Base-by-base conservation (phyloP, 805 yeast species). In the Teunomyces cretensis region DNA sequence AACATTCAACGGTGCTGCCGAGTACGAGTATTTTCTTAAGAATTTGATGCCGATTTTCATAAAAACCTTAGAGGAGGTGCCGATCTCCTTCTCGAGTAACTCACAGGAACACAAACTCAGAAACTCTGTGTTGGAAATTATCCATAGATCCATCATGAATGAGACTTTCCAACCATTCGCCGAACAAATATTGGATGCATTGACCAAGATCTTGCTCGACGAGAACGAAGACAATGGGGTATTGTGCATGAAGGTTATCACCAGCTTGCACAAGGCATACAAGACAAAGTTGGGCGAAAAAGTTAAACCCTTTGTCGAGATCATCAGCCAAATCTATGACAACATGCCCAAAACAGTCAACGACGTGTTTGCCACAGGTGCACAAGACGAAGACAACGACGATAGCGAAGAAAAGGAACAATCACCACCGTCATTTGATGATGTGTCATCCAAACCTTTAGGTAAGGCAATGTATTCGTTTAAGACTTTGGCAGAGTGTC, bases 211-310 rank as follows among this genome's bases (percentile, higher is more conserved):
- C 11, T 70, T 92, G 47, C 80, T 78, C 14, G 73, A 69, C 12
- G 99, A 95, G 58, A 94, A 94, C 61, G 99, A 95, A 64, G 97
- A 91, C 49, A 94, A 94, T 62, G 98, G 98, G 41, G 88, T 90
- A 1, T 73, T 89, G 42, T 86, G 96, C 62, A 82, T 94, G 86
- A 90, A 88, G 60, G 84, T 89, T 44, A 75, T 91, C 41, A 88
- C 97, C 13, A 79, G 86, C 26, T 68, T 92, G 39, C 96, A 91
- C 68, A 86, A 94, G 62, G 80, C 91, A 1, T 92, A 86, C 69
- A 92, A 88, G 67, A 60, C 75, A 11, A 70, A 74, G 17, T 68
- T 91, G 42, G 71, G 76, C 13, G 90, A 81, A 13, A 82, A 84
- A 53, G 96, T 92, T 2, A 84, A 79, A 49, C 83, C 84, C 2